A percentile compares a stretch with the other conserved stretches of the same genome.
phyloP scores from a whole-genome alignment of 441 rosid species.

The Gossypium gossypioides region DNA sequence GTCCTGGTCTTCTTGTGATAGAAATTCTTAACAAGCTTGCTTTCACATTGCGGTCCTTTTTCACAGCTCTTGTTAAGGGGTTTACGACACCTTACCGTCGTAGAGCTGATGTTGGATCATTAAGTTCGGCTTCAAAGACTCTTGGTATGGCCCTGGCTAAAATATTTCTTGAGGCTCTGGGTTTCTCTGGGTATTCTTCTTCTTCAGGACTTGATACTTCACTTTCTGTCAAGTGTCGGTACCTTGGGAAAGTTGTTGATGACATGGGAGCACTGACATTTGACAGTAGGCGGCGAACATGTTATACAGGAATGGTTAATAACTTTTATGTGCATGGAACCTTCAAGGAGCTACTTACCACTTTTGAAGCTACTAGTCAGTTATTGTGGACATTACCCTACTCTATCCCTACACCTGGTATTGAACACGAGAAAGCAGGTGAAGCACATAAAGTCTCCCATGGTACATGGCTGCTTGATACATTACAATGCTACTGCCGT shows the following conservation, averaged over 20 bases:
- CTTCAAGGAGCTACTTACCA: constrained; percentile 75
- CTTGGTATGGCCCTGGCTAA: constrained; percentile 82
- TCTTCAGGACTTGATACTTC: constrained; percentile 48
- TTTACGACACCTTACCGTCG: constrained; percentile 88
- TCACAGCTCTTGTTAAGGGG: constrained; percentile 85
- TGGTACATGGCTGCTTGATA: constrained; percentile 70
- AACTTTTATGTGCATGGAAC: constrained; percentile 87
- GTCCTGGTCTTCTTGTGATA: constrained; percentile 56
- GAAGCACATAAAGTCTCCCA: constrained; percentile 64
- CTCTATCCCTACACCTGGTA: constrained; percentile 37
- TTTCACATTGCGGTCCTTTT: constrained; percentile 63
- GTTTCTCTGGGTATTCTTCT: constrained; percentile 62
- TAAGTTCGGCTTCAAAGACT: constrained; percentile 74
- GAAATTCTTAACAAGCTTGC: constrained; percentile 77
- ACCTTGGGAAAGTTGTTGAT: constrained; percentile 88
- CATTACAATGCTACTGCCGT: constrained; percentile 74
- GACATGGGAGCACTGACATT: constrained; percentile 69
- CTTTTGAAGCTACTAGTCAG: constrained; percentile 95
- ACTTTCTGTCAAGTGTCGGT: constrained; percentile 77
- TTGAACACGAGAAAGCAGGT: constrained; percentile 57
- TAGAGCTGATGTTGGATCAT: constrained; percentile 67
- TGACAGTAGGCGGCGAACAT: constrained; percentile 76
- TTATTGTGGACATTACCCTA: constrained; percentile 67
- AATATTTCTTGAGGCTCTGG: constrained; percentile 72
- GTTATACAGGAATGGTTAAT: constrained; percentile 76